Percentiles rank a stretch among this genome's conserved stretches.
phyloP scores from a whole-genome alignment of 352 stramenopile genomes.

The Aphanomyces stellatus region DNA sequence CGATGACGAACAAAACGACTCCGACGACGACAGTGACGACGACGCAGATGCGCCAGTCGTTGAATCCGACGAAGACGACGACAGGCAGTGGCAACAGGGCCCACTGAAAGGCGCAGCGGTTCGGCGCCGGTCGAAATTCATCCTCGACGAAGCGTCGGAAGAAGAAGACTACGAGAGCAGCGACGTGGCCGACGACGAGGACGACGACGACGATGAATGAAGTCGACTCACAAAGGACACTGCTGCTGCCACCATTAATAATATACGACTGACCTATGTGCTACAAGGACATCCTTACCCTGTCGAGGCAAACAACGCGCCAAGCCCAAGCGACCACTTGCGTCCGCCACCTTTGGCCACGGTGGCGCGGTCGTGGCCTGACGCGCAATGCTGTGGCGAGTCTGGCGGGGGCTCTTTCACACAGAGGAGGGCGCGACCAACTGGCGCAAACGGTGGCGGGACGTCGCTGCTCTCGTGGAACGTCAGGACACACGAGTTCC shows the following conservation, averaged over 20 bases:
- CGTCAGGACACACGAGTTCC: constrained; percentile 13
- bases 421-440: background rate
- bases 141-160: constrained; percentile 72
- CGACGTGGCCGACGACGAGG: constrained; percentile 10
- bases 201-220: constrained; percentile 10
- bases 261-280: background rate
- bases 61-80: constrained; percentile 35
- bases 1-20: background rate
- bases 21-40: background rate
- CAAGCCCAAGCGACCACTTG: background rate
- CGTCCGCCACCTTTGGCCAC: background rate
- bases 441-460: background rate
- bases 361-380: background rate
- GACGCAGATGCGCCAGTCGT: constrained; percentile 23
- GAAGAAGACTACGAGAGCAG: constrained; percentile 30
- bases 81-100: constrained; percentile 25
- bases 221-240: background rate
- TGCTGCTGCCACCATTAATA: background rate
- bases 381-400: no score
- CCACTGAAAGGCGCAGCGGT: constrained; percentile 16
- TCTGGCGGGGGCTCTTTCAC: background rate
- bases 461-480: background rate
- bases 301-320: background rate
- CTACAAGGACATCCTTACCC: background rate
- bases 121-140: constrained; percentile 47